Base-by-base conservation (phyloP, 805 yeast species). In the Ogataea angusta region DNA sequence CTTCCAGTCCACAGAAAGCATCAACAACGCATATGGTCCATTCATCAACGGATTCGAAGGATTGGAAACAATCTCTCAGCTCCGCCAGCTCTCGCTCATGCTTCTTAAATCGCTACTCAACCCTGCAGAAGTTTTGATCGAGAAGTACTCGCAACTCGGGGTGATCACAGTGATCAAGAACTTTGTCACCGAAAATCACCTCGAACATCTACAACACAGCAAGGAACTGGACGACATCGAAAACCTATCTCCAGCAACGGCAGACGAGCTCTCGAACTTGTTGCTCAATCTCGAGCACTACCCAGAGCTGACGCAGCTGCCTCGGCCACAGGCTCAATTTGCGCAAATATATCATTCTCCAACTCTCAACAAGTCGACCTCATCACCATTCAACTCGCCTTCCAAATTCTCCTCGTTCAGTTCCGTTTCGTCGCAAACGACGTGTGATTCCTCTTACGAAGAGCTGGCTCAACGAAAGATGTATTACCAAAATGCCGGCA, bases 131-230 rank as follows among this genome's bases (percentile, higher is more conserved):
- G 78, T 75, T 12, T 58, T 77, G 24, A 55, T 68, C 22, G 73
- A 72, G 40, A 77, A 77, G 54, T 73, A 76, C 50, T 66, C 73
- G 26, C 66, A 64, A 22, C 54, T 75, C 36, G 82, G 82, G 1
- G 82, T 76, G 10, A 66, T 74, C n/a, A 71, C 70, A 13, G 78
- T 74, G 14, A 56, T 65, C 21, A 54, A 56, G 22, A 57, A 52
- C 30, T 65, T 62, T 35, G 46, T 63, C 28, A 29, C 55, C 10
- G 61, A 59, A 30, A 56, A 55, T 28, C 49, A 52, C 16, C 47
- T 58, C 14, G 43, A 38, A 7, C 43, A 46, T 6, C 28, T 47
- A n/a, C 43, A 23, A 18, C 50, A n/a, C 38, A 49, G 42, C 36
- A 53, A 52, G 25, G 52, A 54, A 3, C 30, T 51, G 38, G 49